Evolutionary conservation across 140 eudicot genomes (phyloP).

Genomic region (Ambrosia hybrid): DNA sequence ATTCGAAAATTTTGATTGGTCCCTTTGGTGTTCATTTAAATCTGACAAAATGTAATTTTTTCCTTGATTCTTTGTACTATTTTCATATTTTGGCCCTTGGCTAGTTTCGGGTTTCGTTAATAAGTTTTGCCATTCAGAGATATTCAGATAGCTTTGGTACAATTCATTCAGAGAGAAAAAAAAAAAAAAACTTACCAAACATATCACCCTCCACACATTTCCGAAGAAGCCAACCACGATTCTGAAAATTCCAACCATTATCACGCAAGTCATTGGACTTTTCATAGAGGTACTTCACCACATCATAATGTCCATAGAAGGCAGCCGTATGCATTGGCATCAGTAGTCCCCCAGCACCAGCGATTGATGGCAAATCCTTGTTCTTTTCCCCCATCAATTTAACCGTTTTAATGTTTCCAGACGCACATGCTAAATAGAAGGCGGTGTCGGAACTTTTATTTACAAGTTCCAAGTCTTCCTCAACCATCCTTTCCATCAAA

Average conservation of each 20-base stretch:
- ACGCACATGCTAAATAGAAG: background rate
- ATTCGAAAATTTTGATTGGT: too few relatives aligned
- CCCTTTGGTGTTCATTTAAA: too few relatives aligned
- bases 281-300: constrained; percentile 2
- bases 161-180: too few relatives aligned
- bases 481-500: background rate
- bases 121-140: too few relatives aligned
- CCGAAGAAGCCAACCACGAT: constrained; percentile 6
- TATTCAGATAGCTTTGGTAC: too few relatives aligned
- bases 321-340: constrained; percentile 8
- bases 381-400: background rate
- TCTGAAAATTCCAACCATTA: constrained; percentile 1
- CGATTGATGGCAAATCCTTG: background rate
- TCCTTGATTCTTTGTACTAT: too few relatives aligned
- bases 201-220: constrained; percentile 7
- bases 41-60: too few relatives aligned
- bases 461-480: constrained; percentile 2
- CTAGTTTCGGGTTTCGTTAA: too few relatives aligned
- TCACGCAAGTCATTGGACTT: background rate
- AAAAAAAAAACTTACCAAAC: background rate
- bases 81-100: too few relatives aligned
- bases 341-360: background rate
- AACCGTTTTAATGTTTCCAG: background rate
- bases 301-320: background rate
- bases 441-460: background rate